Evolutionary conservation across 2,329 filamentous ascomycete species (phyloP), one percentile per base, ranked within the genome.

Genomic region (Trichoderma arundinaceum): DNA sequence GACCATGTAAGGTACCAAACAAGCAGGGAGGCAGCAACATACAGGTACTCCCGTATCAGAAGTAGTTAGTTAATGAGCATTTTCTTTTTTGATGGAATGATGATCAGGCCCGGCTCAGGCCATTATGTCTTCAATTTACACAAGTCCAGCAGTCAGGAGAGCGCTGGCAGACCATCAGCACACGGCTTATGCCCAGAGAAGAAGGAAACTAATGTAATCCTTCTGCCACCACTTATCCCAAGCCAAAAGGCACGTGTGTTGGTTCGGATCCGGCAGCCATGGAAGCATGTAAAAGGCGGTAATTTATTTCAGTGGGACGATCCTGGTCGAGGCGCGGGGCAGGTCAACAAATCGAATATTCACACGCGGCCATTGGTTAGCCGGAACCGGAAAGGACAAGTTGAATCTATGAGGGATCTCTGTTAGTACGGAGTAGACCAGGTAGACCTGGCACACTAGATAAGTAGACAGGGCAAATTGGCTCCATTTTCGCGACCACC

Each of bases 331-430:
- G 15, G 60, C 44, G 22, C 22, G 22, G 49, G 60, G 60, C 28
- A 46, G 39, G 32, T 19, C 3, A 10, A 43, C 10, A 22, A 49
- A 39, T 13, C 38, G 49, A 35, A 44, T 17, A 22, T n/a, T 62
- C 49, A 62, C 46, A 35, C 39, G 39, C 48, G 7, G 59, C 28
- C 46, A 52, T 62, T 62, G 17, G 60, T 28, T 54, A 19, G 49
- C 49, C 28, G 17, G 28, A 38, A 38, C 39, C 39, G 49, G 48
- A 46, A 54, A 46, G 13, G 13, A 54, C 48, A 44, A 12, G 10
- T 13, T 38, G 7, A 19, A 17, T 22, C 15, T 9, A 17, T 32
- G n/a, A 17, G 39, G 32, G 41, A 58, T 58, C 41, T 58, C 22
- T 54, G 22, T 28, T 28, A 28, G 22, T 28, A 28, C 22, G 22